Percentiles rank a stretch among this genome's conserved stretches.
These are phyloP conservation scores for Cucumis hystrix DNA, from an alignment of 306 rosid genomes.

Conservation along the genomic window DNA sequence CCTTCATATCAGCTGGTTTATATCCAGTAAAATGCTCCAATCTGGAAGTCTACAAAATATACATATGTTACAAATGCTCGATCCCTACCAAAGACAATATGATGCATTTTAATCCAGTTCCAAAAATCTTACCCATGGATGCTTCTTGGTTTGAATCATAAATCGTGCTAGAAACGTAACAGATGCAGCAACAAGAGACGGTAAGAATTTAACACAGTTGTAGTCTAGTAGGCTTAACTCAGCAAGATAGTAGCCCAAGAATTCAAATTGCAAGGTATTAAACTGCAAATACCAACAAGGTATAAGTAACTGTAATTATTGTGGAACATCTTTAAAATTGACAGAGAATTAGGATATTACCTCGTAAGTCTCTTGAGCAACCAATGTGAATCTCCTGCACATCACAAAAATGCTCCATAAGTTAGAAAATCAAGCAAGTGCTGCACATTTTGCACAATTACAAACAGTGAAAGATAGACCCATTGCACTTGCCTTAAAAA, in stretches of 20 bases:
- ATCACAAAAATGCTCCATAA: background rate
- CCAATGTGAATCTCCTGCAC: slow-evolving; percentile 50
- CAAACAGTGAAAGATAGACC: background rate
- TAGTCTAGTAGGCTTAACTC: slow-evolving; percentile 89
- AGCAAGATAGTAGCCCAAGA: slow-evolving; percentile 53
- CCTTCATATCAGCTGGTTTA: slow-evolving; percentile 48
- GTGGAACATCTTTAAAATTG: background rate
- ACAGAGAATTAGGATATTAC: slow-evolving; percentile 19
- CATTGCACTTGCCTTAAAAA: slow-evolving; percentile 43
- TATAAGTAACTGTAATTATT: background rate
- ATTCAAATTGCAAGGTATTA: slow-evolving; percentile 43
- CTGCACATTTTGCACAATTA: background rate
- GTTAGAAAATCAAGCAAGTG: background rate
- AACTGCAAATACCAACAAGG: slow-evolving; percentile 15
- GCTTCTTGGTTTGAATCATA: slow-evolving; percentile 30
- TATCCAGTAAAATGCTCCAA: slow-evolving; percentile 42
- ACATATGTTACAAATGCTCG: slow-evolving; percentile 8
- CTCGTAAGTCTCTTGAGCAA: slow-evolving; percentile 35
- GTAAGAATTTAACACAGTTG: slow-evolving; percentile 59
- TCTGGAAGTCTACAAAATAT: slow-evolving; percentile 29
- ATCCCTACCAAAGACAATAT: background rate
- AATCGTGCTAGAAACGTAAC: slow-evolving; percentile 55
- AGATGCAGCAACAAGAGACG: slow-evolving; percentile 82
- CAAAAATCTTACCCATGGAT: slow-evolving; percentile 66
- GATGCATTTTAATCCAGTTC: background rate